Conservation (phyloP, 108 stramenopile species). For the Pseudonitzschia multistriata region DNA sequence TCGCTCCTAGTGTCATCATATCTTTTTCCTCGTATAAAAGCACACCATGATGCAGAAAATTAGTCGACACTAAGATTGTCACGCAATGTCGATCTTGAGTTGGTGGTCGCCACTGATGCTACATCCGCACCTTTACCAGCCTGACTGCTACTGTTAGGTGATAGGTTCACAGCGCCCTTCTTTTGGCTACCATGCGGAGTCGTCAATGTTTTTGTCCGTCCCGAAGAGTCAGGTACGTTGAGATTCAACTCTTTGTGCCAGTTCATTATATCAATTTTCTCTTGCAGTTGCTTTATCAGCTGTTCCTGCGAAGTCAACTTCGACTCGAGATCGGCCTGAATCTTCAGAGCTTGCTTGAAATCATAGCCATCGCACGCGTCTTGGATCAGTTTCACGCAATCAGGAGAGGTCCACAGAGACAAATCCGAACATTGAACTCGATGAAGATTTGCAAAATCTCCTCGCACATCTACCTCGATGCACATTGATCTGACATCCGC, state of each 20-base stretch:
- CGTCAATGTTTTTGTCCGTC: neutral
- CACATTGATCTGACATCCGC: constrained; percentile 29
- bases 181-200: too few species aligned
- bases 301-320: constrained; percentile 25
- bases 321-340: constrained; percentile 21
- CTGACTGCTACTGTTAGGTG: neutral
- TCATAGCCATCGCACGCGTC: constrained; percentile 15
- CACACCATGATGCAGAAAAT: neutral
- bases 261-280: constrained; percentile 25
- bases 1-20: too few species aligned
- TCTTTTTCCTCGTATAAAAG: too few species aligned
- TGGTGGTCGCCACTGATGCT: neutral
- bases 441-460: constrained; percentile 41
- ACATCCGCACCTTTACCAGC: neutral
- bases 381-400: constrained; percentile 24
- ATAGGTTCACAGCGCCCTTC: neutral
- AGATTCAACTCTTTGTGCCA: constrained; percentile 35
- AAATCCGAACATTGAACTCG: constrained; percentile 40
- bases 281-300: constrained; percentile 33
- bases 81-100: neutral
- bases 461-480: constrained; percentile 36
- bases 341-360: constrained; percentile 32
- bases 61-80: constrained; percentile 14
- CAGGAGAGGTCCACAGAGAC: constrained; percentile 38
- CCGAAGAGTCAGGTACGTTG: constrained; percentile 8